Evolutionary conservation across 306 rosid species (phyloP).

Genomic region (Neltuma alba): DNA sequence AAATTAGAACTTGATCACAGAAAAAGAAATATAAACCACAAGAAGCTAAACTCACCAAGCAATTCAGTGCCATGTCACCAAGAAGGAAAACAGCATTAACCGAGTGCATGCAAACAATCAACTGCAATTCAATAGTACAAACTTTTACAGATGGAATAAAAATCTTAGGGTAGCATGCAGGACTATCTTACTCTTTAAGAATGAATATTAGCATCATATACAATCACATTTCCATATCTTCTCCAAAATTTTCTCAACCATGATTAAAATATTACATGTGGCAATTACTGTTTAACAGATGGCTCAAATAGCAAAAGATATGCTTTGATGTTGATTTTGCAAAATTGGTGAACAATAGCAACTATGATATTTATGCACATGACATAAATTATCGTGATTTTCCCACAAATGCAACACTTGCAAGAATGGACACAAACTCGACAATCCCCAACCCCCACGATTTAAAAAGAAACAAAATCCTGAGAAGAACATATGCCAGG

Average conservation of each 20-base stretch:
- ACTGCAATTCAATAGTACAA: conserved; percentile 51
- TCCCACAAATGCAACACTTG: neutral
- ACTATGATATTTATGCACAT: conserved; percentile 15
- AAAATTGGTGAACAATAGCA: conserved; percentile 10
- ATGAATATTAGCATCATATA: conserved; percentile 13
- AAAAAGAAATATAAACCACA: neutral
- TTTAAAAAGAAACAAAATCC: neutral
- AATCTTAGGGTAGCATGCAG: neutral
- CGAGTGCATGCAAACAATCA: conserved; percentile 77
- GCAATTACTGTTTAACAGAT: neutral
- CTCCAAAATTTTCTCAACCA: neutral
- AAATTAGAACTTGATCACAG: conserved; percentile 15
- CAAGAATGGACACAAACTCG: neutral
- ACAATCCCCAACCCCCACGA: neutral
- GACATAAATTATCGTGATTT: neutral
- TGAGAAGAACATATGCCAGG: conserved; percentile 5
- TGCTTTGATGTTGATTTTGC: neutral
- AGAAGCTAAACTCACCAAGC: conserved; percentile 62
- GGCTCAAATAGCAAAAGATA: neutral
- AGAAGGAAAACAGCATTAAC: conserved; percentile 78
- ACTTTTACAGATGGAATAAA: conserved; percentile 29
- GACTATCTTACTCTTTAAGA: neutral
- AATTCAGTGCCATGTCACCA: conserved; percentile 73
- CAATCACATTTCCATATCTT: conserved; percentile 4
- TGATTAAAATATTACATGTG: conserved; percentile 2